Evolutionary conservation across 2,329 filamentous ascomycete genomes (phyloP), one percentile per base, ranked within the genome.

Genomic region (Monilinia fructigena): DNA sequence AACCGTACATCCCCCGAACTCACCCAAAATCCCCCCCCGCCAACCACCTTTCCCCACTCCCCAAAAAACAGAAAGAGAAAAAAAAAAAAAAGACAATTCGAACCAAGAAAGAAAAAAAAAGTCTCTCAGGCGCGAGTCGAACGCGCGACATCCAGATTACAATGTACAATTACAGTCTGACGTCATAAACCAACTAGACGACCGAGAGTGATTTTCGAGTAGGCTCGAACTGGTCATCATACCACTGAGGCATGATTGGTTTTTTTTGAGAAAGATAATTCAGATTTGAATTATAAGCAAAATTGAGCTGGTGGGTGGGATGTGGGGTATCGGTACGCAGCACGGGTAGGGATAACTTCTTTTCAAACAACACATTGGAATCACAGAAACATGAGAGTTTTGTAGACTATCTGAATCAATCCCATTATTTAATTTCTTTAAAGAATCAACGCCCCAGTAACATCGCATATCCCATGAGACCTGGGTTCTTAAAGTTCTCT

Each of bases 121-220:
- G 23, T 52, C 48, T 52, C 48, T 52, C 48, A 52, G 48, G 48
- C 48, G 48, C 11, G 48, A 52, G 23, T 52, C 23, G 48, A 52
- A 52, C 48, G 11, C 48, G 48, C 48, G 48, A 52, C 48, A 52
- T 52, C 48, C 48, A 52, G 48, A 52, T 52, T 6, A 4, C n/a
- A 52, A 52, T 26, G 11, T 6, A 26, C 48, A 52, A 52, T 52
- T 52, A 52, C 48, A 52, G 48, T 52, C 48, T 50, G 47, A 50
- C 47, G 47, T 50, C 47, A 50, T 50, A 50, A 50, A 50, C 47
- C 47, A 50, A 50, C 48, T 52, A 52, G 48, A 52, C 48, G 48
- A 52, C 48, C 48, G 48, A 52, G 48, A 52, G 48, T 26, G 14
- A 14, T 26, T 14, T 26, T 26, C 48, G 48, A 52, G 48, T 52